Evolutionary conservation across 179 eudicot genomes (phyloP).

Genomic region (Dionaea muscipula): DNA sequence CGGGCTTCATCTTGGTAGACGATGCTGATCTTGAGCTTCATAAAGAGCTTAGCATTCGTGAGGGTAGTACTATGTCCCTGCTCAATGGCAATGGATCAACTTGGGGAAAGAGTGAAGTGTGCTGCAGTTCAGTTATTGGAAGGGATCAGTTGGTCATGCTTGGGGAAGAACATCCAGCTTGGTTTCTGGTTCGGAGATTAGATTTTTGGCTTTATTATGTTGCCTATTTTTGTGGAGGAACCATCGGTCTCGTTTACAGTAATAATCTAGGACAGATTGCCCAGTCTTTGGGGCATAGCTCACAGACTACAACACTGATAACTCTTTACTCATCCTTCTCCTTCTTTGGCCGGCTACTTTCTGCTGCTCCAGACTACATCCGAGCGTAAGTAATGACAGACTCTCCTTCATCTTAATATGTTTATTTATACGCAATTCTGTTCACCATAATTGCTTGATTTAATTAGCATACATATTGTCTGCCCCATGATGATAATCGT

Average conservation of each 20-base stretch:
- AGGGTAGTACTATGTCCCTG: slow-evolving; percentile 14
- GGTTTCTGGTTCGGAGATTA: slow-evolving; percentile 37
- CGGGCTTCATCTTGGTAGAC: slow-evolving; percentile 52
- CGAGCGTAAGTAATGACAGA: slow-evolving; percentile 43
- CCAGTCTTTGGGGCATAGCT: slow-evolving; percentile 59
- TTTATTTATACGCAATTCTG: no score
- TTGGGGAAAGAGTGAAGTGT: slow-evolving; percentile 16
- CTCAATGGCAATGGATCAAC: slow-evolving; percentile 6
- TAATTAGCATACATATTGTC: no score
- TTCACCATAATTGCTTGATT: no score
- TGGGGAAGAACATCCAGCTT: slow-evolving; percentile 67
- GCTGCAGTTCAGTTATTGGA: slow-evolving; percentile 24
- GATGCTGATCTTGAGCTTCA: slow-evolving; percentile 57
- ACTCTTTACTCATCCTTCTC: slow-evolving; percentile 80
- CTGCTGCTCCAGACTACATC: slow-evolving; percentile 73
- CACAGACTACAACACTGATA: slow-evolving; percentile 46
- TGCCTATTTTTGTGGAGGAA: slow-evolving; percentile 86
- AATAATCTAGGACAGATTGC: slow-evolving; percentile 92
- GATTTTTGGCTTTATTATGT: slow-evolving; percentile 85
- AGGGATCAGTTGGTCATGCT: slow-evolving; percentile 53
- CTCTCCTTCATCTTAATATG: neutral
- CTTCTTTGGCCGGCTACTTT: slow-evolving; percentile 86
- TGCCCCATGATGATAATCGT: no score
- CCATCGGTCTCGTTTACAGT: slow-evolving; percentile 85
- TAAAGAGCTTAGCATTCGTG: slow-evolving; percentile 30